Evolutionary conservation across 257 asterid genomes (phyloP), one percentile per base, ranked within the genome.

Genomic region (Forsythia viridissima): DNA sequence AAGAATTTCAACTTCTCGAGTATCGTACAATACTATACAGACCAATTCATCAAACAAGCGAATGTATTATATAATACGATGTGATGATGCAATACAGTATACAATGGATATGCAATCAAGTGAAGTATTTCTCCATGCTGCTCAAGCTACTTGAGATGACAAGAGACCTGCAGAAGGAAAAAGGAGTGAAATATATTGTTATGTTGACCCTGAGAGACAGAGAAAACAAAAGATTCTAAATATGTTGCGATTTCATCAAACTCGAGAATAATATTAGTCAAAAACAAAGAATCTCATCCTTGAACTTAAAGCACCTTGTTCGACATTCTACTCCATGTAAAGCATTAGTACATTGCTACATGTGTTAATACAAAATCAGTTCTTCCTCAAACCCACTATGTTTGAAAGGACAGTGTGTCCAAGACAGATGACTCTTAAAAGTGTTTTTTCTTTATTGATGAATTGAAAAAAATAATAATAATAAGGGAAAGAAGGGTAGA

Each of bases 81-180:
- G 18, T 46, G 55, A 46, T 13, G 55, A 46, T 13, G 55, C 55
- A 12, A 2, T 46, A 46, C 55, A 5, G 1, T 46, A 46, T 46
- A 46, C 55, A 46, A 46, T 12, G 18, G 55, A 72, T 5, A 44
- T n/a, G n/a, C 68, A 20, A 48, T 24, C 66, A 12, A 46, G 3
- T 13, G 37, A 52, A 30, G 65, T 36, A 68, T 43, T 34, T 67
- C 46, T 18, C 74, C 80, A 36, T 16, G 69, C 24, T 16, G 71
- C 77, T 57, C 76, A 18, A 70, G 75, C 9, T 38, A 70, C 70
- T 71, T 37, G 72, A 39, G 72, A 82, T 44, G 68, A 71, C 71
- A 68, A 46, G 6, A 75, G 18, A 75, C 83, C 86, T 82, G 82
- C 61, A 51, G 70, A 79, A 61, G 52, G 40, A 70, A 71, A 46